These are phyloP conservation scores for Clarkia xantiana DNA, from an alignment of 345 rosid species.

Conservation along the genomic window DNA sequence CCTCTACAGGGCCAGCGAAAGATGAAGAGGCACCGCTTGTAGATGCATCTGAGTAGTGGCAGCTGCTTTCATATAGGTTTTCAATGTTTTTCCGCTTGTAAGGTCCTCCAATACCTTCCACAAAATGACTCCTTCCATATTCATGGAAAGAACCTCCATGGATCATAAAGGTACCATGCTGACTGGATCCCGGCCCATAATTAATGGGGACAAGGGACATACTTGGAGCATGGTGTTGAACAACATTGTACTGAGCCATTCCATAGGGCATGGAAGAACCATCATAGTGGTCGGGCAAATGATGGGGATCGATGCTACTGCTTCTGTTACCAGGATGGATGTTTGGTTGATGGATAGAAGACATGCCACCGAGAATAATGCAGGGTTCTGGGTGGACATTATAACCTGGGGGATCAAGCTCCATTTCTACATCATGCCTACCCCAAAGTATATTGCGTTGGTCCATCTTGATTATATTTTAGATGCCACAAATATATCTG, in stretches of 20 bases:
- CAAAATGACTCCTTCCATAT: slow-evolving; percentile 34
- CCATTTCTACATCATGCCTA: slow-evolving; percentile 41
- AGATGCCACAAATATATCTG: slow-evolving; percentile 2
- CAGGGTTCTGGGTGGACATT: slow-evolving; percentile 30
- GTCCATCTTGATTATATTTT: slow-evolving; percentile 25
- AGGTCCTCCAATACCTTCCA: slow-evolving; percentile 39
- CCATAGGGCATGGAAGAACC: slow-evolving; percentile 24
- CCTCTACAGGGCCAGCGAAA: slow-evolving; percentile 19
- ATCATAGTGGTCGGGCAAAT: slow-evolving; percentile 32
- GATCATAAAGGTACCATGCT: slow-evolving; percentile 28
- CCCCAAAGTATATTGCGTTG: slow-evolving; percentile 31
- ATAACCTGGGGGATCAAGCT: slow-evolving; percentile 30
- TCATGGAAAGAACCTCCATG: slow-evolving; percentile 41
- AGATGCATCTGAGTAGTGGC: slow-evolving; percentile 34
- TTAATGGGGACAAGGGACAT: slow-evolving; percentile 18
- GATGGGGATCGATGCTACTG: slow-evolving; percentile 8
- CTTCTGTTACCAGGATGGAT: slow-evolving; percentile 2
- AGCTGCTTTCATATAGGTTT: slow-evolving; percentile 29
- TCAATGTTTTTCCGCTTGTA: slow-evolving; percentile 62
- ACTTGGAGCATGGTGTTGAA: slow-evolving; percentile 27
- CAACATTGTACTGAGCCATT: slow-evolving; percentile 30
- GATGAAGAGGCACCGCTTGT: slow-evolving; percentile 24
- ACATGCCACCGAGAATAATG: slow-evolving; percentile 27
- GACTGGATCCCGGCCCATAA: slow-evolving; percentile 27
- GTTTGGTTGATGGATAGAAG: slow-evolving; percentile 39